Evolutionary conservation across 2,329 filamentous ascomycete genomes (phyloP).

Genomic region (Dendrostoma leiphaemia): DNA sequence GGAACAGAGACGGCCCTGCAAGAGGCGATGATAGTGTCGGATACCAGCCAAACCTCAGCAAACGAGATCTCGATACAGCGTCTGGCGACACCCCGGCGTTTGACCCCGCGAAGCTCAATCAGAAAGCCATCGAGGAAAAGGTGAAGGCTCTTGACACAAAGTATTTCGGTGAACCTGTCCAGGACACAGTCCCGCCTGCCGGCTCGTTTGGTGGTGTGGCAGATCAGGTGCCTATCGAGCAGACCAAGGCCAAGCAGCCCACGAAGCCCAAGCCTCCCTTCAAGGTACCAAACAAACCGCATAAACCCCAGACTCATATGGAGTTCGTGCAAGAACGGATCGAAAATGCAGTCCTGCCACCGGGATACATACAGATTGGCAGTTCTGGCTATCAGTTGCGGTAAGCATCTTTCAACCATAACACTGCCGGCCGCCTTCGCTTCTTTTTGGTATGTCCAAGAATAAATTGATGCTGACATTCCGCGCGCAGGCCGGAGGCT

Average conservation of each 20-base stretch:
- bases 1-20: slow-evolving; percentile 1
- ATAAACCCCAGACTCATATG: slow-evolving; percentile 47
- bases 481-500: slow-evolving; percentile 65
- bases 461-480: slow-evolving; percentile 19
- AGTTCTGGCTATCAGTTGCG: slow-evolving; percentile 58
- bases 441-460: not conserved
- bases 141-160: slow-evolving; percentile 24
- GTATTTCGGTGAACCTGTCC: not conserved
- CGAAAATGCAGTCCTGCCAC: slow-evolving; percentile 41
- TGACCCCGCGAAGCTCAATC: slow-evolving; percentile 9
- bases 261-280: not conserved
- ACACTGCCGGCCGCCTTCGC: not conserved
- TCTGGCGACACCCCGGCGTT: not conserved
- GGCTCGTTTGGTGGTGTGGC: slow-evolving; percentile 14
- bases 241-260: slow-evolving; percentile 21
- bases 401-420: slow-evolving; percentile 37
- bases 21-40: not conserved
- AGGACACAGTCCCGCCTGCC: slow-evolving; percentile 20
- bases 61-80: slow-evolving; percentile 1
- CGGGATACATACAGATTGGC: slow-evolving; percentile 48
- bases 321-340: slow-evolving; percentile 52
- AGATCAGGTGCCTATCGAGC: slow-evolving; percentile 28
- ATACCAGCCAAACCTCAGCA: not conserved
- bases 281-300: slow-evolving; percentile 30
- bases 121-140: slow-evolving; percentile 21